A percentile compares a stretch with the other conserved stretches of the same genome.
Conservation (phyloP, 179 eudicot species). For the Beta corolliflora region DNA sequence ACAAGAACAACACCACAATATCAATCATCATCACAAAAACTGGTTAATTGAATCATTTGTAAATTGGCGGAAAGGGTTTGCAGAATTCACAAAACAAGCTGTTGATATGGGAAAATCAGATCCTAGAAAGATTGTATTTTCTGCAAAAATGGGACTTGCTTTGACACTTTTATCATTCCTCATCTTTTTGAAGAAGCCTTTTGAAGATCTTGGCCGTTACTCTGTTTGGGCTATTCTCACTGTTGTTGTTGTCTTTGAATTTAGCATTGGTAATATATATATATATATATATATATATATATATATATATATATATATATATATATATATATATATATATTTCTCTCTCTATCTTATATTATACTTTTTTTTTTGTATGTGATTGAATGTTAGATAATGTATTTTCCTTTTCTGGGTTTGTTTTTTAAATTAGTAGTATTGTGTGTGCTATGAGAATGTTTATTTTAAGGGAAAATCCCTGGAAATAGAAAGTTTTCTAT, state of each 20-base stretch:
- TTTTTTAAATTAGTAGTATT: no score
- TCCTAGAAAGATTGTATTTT: slow-evolving; percentile 48
- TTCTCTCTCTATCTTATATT: neutral
- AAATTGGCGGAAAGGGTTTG: slow-evolving; percentile 11
- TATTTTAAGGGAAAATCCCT: neutral
- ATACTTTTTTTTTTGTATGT: neutral
- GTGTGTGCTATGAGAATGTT: no score
- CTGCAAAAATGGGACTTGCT: slow-evolving; percentile 55
- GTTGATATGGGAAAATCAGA: slow-evolving; percentile 49
- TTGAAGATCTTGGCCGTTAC: slow-evolving; percentile 40
- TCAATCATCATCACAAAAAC: no score
- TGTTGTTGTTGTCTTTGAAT: slow-evolving; percentile 58
- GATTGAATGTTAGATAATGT: neutral
- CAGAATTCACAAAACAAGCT: slow-evolving; percentile 22
- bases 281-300: no score
- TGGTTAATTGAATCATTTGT: neutral
- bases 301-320: no score
- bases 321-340: no score
- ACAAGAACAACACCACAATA: neutral
- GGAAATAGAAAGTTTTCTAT: neutral
- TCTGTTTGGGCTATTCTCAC: slow-evolving; percentile 63
- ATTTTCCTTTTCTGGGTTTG: neutral
- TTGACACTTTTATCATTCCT: slow-evolving; percentile 42
- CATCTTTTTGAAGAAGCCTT: slow-evolving; percentile 47
- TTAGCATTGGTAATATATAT: slow-evolving; percentile 51